Conservation (phyloP, 305 asterid species). For the Fraxinus paxiana region DNA sequence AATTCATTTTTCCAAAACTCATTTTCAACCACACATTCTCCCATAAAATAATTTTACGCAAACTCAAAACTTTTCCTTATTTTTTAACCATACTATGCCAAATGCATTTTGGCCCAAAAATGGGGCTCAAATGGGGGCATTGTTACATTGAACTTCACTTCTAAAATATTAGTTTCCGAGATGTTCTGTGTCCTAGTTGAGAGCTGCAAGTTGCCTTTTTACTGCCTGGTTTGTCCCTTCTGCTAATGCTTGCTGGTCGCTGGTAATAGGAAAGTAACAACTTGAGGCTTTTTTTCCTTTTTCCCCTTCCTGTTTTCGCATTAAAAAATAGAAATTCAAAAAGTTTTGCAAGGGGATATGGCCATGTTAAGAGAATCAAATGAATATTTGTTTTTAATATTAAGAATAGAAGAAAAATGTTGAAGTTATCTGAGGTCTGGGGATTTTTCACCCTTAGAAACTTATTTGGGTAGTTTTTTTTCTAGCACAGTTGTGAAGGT, state of each 20-base stretch:
- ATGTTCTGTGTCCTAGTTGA: background rate
- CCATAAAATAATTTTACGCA: background rate
- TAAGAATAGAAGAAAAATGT: background rate
- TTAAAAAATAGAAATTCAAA: background rate
- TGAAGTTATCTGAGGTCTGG: background rate
- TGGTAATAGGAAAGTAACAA: background rate
- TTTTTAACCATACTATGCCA: background rate
- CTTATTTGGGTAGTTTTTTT: background rate
- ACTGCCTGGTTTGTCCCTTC: background rate
- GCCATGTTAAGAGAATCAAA: background rate
- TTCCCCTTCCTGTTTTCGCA: background rate
- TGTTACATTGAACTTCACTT: background rate
- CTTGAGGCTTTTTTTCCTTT: background rate
- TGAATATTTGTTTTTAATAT: background rate
- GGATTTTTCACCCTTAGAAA: background rate
- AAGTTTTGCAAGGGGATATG: background rate
- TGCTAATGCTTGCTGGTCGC: background rate
- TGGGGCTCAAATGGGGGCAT: background rate
- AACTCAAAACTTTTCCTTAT: background rate
- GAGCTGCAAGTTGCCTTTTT: background rate
- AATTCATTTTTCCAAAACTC: background rate
- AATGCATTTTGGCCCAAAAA: background rate
- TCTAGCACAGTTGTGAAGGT: background rate
- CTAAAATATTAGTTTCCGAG: background rate
- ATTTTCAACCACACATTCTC: background rate